phyloP scores from a whole-genome alignment of 2,329 filamentous ascomycete genomes.

The Beauveria rudraprayagi region DNA sequence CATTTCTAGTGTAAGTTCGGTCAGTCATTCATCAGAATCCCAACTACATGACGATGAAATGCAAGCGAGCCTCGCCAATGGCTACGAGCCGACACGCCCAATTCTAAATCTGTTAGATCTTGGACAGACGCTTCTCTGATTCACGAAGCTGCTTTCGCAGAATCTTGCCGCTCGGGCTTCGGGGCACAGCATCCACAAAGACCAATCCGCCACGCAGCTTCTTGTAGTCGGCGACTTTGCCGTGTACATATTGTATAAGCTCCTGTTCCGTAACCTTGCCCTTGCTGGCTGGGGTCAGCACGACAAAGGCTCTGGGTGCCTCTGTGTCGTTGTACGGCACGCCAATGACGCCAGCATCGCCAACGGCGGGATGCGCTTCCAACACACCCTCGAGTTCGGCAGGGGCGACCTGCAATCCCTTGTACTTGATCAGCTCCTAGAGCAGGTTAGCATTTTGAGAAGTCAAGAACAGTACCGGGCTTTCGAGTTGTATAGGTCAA shows the following conservation, averaged over 20 bases:
- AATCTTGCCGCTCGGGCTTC: conserved; percentile 50
- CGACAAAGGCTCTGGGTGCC: conserved; percentile 38
- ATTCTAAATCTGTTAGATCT: not conserved
- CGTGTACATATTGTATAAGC: conserved; percentile 19
- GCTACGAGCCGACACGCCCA: not conserved
- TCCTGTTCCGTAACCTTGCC: conserved; percentile 20
- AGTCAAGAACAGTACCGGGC: no score
- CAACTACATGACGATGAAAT: no score
- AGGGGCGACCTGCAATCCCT: conserved; percentile 60
- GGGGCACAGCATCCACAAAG: conserved; percentile 59
- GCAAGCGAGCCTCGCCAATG: no score
- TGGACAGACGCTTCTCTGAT: conserved; percentile 21
- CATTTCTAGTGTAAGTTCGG: no score
- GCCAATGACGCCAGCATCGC: conserved; percentile 55
- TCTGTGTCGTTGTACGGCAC: conserved; percentile 38
- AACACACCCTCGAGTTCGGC: conserved; percentile 51
- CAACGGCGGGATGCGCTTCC: conserved; percentile 31
- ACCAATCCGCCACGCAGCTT: conserved; percentile 59
- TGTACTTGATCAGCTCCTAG: conserved; percentile 48
- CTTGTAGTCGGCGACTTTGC: conserved; percentile 46
- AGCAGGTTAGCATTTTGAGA: not conserved
- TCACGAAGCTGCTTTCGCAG: conserved; percentile 31
- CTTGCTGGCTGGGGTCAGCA: conserved; percentile 17
- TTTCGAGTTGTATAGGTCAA: no score
- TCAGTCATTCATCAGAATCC: no score